These are phyloP conservation scores for Climacium dendroides DNA, from an alignment of 225 moss, liverwort and hornwort species.

Conservation along the genomic window DNA sequence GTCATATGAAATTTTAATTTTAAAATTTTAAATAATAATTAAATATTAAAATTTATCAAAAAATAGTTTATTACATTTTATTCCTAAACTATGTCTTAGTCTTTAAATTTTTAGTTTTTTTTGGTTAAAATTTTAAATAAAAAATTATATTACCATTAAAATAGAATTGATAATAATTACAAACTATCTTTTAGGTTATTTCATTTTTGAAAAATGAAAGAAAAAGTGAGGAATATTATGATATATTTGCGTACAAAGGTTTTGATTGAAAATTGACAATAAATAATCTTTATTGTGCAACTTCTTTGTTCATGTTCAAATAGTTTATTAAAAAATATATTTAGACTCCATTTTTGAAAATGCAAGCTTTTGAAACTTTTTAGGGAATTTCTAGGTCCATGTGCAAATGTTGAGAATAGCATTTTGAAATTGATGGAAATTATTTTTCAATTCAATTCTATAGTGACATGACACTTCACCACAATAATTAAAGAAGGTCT, in stretches of 20 bases:
- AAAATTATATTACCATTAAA: background rate
- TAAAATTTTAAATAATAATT: background rate
- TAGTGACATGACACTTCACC: background rate
- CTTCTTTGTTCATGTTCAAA: rapidly evolving
- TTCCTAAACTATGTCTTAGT: rapidly evolving
- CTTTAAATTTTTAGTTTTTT: too few species aligned
- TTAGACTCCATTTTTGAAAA: background rate
- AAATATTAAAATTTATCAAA: background rate
- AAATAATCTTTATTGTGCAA: background rate
- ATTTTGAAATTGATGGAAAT: background rate
- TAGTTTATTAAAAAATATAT: background rate
- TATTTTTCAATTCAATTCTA: background rate
- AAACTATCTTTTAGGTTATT: background rate
- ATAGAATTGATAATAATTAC: background rate
- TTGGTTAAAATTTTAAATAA: too few species aligned
- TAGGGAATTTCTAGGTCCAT: background rate
- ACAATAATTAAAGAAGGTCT: background rate
- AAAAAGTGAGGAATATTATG: too few species aligned
- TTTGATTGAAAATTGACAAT: background rate
- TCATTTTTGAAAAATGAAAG: background rate
- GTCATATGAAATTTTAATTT: rapidly evolving
- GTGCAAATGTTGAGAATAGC: background rate
- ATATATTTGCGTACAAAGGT: background rate
- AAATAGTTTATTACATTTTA: background rate
- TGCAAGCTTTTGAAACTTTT: background rate